phyloP scores from a whole-genome alignment of 495 filamentous ascomycete genomes.

The Echria macrotheca region DNA sequence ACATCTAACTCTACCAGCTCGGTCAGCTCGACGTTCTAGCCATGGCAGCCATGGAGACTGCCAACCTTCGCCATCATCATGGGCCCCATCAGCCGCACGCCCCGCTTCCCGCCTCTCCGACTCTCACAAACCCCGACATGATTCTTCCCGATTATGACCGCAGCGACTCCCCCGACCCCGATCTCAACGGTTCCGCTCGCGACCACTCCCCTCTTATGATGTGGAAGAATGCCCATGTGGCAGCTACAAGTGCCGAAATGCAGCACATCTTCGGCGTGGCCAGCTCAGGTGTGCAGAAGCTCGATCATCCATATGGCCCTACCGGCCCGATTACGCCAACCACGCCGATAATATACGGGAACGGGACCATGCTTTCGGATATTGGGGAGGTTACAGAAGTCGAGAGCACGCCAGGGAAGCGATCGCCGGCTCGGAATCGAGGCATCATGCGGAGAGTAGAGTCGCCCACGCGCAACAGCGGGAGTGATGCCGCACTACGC shows the following conservation, averaged over 20 bases:
- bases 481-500: conserved; percentile 21
- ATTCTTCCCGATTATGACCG: conserved; percentile 68
- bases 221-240: conserved; percentile 40
- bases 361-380: conserved; percentile 62
- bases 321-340: conserved; percentile 49
- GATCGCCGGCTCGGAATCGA: conserved; percentile 21
- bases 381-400: conserved; percentile 66
- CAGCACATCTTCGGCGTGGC: conserved; percentile 28
- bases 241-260: conserved; percentile 29
- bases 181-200: conserved; percentile 22
- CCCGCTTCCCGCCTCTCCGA: conserved; percentile 60
- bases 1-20: conserved; percentile 5
- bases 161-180: conserved; percentile 40
- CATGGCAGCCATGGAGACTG: conserved; percentile 34
- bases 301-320: conserved; percentile 37
- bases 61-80: conserved; percentile 26
- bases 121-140: conserved; percentile 91
- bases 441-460: conserved; percentile 1
- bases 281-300: conserved; percentile 11
- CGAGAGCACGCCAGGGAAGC: conserved; percentile 44
- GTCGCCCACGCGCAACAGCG: conserved; percentile 19
- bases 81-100: conserved; percentile 29
- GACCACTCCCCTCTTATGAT: conserved; percentile 35
- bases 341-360: conserved; percentile 55
- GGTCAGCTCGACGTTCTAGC: not conserved